Evolutionary conservation across 768 basidiomycete genomes (phyloP).

Genomic region (Amanita phalloides): DNA sequence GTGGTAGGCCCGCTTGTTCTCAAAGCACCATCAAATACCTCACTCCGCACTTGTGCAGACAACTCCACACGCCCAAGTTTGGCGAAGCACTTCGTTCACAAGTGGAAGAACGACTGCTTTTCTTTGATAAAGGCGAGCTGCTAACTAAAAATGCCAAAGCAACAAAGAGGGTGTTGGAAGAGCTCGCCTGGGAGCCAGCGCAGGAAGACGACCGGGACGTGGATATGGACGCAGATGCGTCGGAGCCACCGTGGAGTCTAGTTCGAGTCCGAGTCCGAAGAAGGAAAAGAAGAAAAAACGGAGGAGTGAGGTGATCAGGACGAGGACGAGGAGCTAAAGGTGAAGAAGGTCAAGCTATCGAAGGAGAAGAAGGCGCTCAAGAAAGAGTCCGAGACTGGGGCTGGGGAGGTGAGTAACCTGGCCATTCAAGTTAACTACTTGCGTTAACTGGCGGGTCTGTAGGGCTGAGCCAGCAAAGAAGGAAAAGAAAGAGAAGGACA

Average conservation of each 20-base stretch:
- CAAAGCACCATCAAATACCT: background rate
- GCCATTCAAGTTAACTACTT: background rate
- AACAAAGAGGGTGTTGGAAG: slow-evolving; percentile 79
- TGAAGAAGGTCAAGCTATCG: slow-evolving; percentile 68
- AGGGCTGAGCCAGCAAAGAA: slow-evolving; percentile 24
- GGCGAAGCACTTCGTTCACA: slow-evolving; percentile 90
- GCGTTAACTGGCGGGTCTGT: background rate
- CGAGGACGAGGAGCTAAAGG: slow-evolving; percentile 33
- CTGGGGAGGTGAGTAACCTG: slow-evolving; percentile 18
- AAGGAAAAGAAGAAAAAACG: slow-evolving; percentile 63
- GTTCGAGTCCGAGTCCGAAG: slow-evolving; percentile 37
- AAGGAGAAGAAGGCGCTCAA: slow-evolving; percentile 86
- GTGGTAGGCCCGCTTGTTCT: slow-evolving; percentile 35
- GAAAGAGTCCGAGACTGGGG: slow-evolving; percentile 44
- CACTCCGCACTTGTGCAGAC: slow-evolving; percentile 28
- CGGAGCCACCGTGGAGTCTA: slow-evolving; percentile 34
- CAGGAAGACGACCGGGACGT: slow-evolving; percentile 26
- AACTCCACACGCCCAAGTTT: slow-evolving; percentile 84
- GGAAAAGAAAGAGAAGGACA: slow-evolving; percentile 37
- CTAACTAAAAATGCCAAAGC: slow-evolving; percentile 88
- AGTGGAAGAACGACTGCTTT: slow-evolving; percentile 90
- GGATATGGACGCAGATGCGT: slow-evolving; percentile 36
- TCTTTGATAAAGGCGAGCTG: slow-evolving; percentile 87
- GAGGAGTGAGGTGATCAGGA: slow-evolving; percentile 49
- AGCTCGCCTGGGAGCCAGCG: slow-evolving; percentile 56